Conservation (phyloP, 2,329 filamentous ascomycete species). For the Sarocladiaceae sp. region DNA sequence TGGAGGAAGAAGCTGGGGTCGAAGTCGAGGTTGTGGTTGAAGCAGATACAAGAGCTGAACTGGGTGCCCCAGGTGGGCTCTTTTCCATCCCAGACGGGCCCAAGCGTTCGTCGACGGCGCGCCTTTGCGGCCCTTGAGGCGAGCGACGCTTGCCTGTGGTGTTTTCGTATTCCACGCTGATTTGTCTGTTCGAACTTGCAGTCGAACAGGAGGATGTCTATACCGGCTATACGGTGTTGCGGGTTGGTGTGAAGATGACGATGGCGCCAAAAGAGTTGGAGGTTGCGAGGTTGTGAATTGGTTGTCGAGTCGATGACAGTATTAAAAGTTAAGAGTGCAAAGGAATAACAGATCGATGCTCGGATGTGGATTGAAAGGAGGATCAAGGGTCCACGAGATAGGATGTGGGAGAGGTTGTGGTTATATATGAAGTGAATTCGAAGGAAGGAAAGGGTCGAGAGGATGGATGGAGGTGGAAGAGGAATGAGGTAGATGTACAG, state of each 20-base stretch:
- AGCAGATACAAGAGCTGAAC: constrained; percentile 6
- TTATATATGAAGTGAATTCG: background rate
- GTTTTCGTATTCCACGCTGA: constrained; percentile 4
- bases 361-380: background rate
- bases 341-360: background rate
- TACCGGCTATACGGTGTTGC: background rate
- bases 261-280: no score
- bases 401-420: background rate
- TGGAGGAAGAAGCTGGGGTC: background rate
- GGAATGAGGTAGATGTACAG: background rate
- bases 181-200: background rate
- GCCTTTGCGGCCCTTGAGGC: background rate
- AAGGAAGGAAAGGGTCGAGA: background rate
- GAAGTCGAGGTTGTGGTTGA: constrained; percentile 1
- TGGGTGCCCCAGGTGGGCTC: constrained; percentile 5
- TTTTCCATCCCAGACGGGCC: constrained; percentile 6
- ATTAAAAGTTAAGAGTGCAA: background rate
- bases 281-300: background rate
- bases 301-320: background rate
- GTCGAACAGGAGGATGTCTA: no score
- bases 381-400: background rate
- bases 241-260: no score
- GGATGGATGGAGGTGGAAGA: background rate
- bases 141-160: background rate
- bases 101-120: background rate